These are phyloP conservation scores for Coriolopsis trogii DNA, from an alignment of 1,284 basidiomycete genomes.

Conservation along the genomic window DNA sequence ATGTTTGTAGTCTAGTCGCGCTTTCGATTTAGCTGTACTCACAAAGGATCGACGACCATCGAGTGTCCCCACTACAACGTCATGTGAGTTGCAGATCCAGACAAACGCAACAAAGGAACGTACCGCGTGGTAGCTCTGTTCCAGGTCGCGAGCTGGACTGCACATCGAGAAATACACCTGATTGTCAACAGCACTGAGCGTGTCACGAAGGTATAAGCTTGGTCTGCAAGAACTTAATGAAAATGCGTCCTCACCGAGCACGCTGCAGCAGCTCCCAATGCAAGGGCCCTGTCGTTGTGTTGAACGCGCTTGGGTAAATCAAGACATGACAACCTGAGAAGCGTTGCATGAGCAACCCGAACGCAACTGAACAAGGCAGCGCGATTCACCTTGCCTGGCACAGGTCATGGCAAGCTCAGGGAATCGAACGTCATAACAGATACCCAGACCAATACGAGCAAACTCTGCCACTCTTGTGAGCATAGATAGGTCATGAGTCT, in stretches of 20 bases:
- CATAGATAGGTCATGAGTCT: neutral
- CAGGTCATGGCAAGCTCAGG: conserved; percentile 94
- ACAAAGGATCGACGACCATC: conserved; percentile 89
- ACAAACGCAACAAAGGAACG: conserved; percentile 32
- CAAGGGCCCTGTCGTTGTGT: conserved; percentile 90
- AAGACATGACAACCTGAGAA: conserved; percentile 87
- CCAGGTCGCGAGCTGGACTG: conserved; percentile 88
- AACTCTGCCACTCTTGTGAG: conserved; percentile 58
- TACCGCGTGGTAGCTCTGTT: conserved; percentile 85
- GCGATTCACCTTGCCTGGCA: conserved; percentile 72
- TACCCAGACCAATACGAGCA: conserved; percentile 88
- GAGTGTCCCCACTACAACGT: conserved; percentile 84
- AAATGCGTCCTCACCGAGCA: conserved; percentile 59
- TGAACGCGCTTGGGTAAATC: conserved; percentile 92
- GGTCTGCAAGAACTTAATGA: neutral
- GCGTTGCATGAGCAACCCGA: too few relatives aligned
- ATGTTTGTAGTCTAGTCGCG: neutral
- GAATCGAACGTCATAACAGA: conserved; percentile 94
- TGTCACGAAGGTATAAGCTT: neutral
- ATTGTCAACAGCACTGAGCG: conserved; percentile 87
- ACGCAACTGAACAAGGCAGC: neutral
- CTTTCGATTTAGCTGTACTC: conserved; percentile 41
- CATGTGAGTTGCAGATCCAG: neutral
- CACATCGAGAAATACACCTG: conserved; percentile 96
- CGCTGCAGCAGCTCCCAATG: conserved; percentile 96